Evolutionary conservation across 2,329 filamentous ascomycete species (phyloP).

Genomic region (Exserohilum turcica): DNA sequence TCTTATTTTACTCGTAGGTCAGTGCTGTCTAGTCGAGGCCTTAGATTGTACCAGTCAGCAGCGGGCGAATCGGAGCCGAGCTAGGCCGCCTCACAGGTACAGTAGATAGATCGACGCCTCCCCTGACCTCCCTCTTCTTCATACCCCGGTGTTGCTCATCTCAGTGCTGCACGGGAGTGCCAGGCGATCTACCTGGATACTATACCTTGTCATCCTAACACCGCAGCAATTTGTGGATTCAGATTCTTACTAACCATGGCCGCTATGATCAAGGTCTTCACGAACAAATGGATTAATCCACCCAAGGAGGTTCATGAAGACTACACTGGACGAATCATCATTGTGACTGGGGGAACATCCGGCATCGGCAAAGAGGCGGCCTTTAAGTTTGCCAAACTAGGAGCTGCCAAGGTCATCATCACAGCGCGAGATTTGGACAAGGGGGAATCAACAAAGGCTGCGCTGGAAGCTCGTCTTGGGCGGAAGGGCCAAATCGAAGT

Average conservation of each 20-base stretch:
- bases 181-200: neutral
- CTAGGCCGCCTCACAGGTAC: conserved; percentile 11
- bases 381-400: conserved; percentile 45
- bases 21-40: neutral
- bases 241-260: conserved; percentile 19
- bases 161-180: neutral
- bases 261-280: conserved; percentile 32
- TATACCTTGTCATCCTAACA: neutral
- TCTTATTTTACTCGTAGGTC: neutral
- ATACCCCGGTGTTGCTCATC: neutral
- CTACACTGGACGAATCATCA: conserved; percentile 48
- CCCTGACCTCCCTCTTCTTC: conserved; percentile 53
- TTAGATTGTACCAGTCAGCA: neutral
- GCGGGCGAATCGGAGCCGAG: conserved; percentile 19
- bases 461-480: conserved; percentile 35
- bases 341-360: conserved; percentile 53
- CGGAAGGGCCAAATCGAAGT: conserved; percentile 40
- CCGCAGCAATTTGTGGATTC: neutral
- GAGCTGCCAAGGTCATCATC: conserved; percentile 47
- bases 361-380: conserved; percentile 49
- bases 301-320: conserved; percentile 43
- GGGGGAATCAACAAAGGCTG: conserved; percentile 41
- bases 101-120: neutral
- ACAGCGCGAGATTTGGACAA: conserved; percentile 44
- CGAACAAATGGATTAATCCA: conserved; percentile 41